Percentiles rank a stretch among this genome's conserved stretches.
Evolutionary conservation across 345 rosid genomes (phyloP).

Genomic region (Pistacia atlantica): DNA sequence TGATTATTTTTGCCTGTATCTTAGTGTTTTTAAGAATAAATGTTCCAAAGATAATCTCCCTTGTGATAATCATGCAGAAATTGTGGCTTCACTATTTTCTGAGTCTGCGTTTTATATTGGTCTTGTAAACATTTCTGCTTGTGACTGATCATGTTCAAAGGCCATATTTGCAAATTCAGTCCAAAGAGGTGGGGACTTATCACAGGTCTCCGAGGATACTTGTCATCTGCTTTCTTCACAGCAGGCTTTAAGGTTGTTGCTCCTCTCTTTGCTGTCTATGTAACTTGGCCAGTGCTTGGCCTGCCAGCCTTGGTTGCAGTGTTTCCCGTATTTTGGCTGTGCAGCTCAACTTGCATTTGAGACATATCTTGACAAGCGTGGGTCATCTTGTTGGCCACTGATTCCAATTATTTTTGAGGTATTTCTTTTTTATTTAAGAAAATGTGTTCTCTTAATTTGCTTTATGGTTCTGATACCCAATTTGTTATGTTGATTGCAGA

Average conservation of each 20-base stretch:
- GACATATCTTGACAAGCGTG: slow-evolving; percentile 46
- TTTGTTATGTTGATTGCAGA: slow-evolving; percentile 46
- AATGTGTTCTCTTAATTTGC: neutral
- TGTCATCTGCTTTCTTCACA: slow-evolving; percentile 55
- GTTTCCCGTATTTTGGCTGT: slow-evolving; percentile 73
- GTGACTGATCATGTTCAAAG: slow-evolving; percentile 68
- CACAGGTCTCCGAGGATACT: slow-evolving; percentile 82
- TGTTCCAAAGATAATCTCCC: neutral
- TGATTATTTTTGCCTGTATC: neutral
- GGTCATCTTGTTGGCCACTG: slow-evolving; percentile 85
- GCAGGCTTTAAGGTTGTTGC: slow-evolving; percentile 67
- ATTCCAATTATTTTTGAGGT: slow-evolving; percentile 88
- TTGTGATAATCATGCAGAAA: slow-evolving; percentile 51
- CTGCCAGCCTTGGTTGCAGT: slow-evolving; percentile 65
- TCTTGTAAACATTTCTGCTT: slow-evolving; percentile 60
- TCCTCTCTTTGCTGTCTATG: slow-evolving; percentile 55
- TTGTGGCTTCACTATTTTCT: slow-evolving; percentile 52
- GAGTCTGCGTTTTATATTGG: slow-evolving; percentile 77
- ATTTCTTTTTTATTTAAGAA: neutral
- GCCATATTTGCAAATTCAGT: slow-evolving; percentile 83
- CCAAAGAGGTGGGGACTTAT: slow-evolving; percentile 86
- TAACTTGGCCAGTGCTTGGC: slow-evolving; percentile 77
- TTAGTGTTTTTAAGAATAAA: neutral
- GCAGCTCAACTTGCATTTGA: slow-evolving; percentile 69
- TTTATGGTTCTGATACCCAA: slow-evolving; percentile 12